Percentiles rank a stretch among this genome's conserved stretches.
Conservation (phyloP, 1,284 basidiomycete species). For the Gymnopus androsaceus region DNA sequence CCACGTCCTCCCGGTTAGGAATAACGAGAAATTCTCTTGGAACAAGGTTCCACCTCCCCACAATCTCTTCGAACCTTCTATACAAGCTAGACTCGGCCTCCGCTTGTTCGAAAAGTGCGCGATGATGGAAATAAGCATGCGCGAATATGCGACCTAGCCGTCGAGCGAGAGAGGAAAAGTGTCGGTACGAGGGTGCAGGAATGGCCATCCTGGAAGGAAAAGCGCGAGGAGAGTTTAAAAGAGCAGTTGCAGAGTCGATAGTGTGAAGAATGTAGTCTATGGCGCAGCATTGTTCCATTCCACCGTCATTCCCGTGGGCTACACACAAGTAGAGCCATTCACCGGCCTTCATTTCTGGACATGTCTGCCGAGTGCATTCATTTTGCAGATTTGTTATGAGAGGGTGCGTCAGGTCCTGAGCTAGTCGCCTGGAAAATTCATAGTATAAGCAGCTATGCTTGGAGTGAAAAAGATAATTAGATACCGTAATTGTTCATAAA, state of each 20-base stretch:
- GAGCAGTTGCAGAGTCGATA: slow-evolving; percentile 88
- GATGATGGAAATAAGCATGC: slow-evolving; percentile 93
- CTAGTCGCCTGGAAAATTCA: slow-evolving; percentile 68
- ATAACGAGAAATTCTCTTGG: slow-evolving; percentile 83
- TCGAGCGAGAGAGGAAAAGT: slow-evolving; percentile 86
- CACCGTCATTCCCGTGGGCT: slow-evolving; percentile 80
- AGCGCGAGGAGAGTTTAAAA: slow-evolving; percentile 88
- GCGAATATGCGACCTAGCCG: slow-evolving; percentile 94
- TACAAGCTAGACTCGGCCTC: slow-evolving; percentile 92
- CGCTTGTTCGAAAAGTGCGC: slow-evolving; percentile 86
- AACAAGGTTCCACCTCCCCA: slow-evolving; percentile 81
- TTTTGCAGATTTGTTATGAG: slow-evolving; percentile 85
- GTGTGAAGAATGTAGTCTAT: slow-evolving; percentile 98
- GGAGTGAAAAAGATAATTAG: not conserved
- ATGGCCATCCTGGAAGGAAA: slow-evolving; percentile 92
- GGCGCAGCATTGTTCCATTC: slow-evolving; percentile 92
- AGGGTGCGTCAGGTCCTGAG: slow-evolving; percentile 89
- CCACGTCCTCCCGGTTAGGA: slow-evolving; percentile 38
- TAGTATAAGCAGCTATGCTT: not conserved
- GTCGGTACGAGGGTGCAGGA: slow-evolving; percentile 77
- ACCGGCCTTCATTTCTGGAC: slow-evolving; percentile 96
- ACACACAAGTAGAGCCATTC: slow-evolving; percentile 98
- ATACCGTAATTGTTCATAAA: slow-evolving; percentile 91
- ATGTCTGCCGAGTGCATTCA: slow-evolving; percentile 81
- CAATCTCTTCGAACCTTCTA: slow-evolving; percentile 85